Evolutionary conservation across 805 yeast genomes (phyloP).

Genomic region (Metschnikowia lunata): DNA sequence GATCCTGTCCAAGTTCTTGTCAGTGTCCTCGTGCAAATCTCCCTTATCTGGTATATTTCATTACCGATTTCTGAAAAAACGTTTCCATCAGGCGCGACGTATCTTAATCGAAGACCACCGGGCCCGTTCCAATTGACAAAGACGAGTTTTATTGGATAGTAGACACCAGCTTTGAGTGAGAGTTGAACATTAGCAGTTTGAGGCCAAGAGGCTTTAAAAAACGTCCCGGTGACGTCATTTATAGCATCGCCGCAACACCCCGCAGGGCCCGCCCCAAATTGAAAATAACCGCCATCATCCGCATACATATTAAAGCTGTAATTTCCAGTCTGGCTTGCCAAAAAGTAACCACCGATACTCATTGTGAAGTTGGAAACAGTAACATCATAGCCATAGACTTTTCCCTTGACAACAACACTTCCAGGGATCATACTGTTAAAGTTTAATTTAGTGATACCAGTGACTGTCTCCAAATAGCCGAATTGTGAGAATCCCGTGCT

Average conservation of each 20-base stretch:
- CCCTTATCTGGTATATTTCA: not conserved
- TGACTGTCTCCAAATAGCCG: not conserved
- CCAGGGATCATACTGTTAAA: not conserved
- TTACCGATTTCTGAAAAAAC: slow-evolving; percentile 1
- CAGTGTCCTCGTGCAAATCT: not conserved
- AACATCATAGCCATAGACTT: slow-evolving; percentile 1
- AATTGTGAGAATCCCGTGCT: slow-evolving; percentile 2
- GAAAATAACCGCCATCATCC: slow-evolving; percentile 8
- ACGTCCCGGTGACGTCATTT: slow-evolving; percentile 1
- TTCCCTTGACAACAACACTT: not conserved
- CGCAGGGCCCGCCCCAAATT: slow-evolving; percentile 4
- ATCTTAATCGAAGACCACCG: slow-evolving; percentile 2
- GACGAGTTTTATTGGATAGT: slow-evolving; percentile 8
- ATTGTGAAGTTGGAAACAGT: slow-evolving; percentile 6
- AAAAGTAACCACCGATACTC: slow-evolving; percentile 7
- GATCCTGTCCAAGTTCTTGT: slow-evolving; percentile 6
- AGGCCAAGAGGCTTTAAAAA: slow-evolving; percentile 5
- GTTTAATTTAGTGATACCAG: slow-evolving; percentile 1
- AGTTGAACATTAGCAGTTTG: slow-evolving; percentile 1
- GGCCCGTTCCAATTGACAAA: slow-evolving; percentile 5
- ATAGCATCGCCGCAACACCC: slow-evolving; percentile 6
- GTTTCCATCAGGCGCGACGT: slow-evolving; percentile 1
- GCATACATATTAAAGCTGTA: slow-evolving; percentile 4
- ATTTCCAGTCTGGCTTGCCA: slow-evolving; percentile 6
- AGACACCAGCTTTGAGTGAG: slow-evolving; percentile 2